phyloP scores from a whole-genome alignment of 345 rosid genomes.

The Eutrema japonicum region DNA sequence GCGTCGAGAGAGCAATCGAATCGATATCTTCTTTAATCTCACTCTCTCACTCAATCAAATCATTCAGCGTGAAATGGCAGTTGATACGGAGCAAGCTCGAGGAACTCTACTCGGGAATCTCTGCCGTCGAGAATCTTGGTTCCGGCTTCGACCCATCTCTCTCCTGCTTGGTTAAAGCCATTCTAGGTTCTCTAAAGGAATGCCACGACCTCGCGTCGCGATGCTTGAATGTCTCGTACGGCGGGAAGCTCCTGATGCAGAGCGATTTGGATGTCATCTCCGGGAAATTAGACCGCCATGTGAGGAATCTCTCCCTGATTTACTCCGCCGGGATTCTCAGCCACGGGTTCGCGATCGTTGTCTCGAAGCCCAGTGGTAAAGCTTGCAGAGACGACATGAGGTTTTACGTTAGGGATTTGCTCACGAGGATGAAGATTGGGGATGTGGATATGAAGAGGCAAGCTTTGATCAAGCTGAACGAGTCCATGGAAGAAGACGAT shows the following conservation, averaged over 20 bases:
- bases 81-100: slow-evolving; percentile 65
- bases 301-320: slow-evolving; percentile 60
- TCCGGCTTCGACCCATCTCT: slow-evolving; percentile 50
- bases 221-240: slow-evolving; percentile 69
- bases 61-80: slow-evolving; percentile 76
- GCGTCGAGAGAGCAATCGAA: slow-evolving; percentile 43
- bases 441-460: slow-evolving; percentile 78
- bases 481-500: slow-evolving; percentile 58
- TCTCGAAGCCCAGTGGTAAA: slow-evolving; percentile 64
- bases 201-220: slow-evolving; percentile 65
- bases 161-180: slow-evolving; percentile 49
- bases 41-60: slow-evolving; percentile 58
- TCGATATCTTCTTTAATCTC: slow-evolving; percentile 57
- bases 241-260: slow-evolving; percentile 97
- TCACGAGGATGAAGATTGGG: slow-evolving; percentile 90
- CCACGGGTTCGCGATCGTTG: slow-evolving; percentile 74
- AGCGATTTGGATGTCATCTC: slow-evolving; percentile 79
- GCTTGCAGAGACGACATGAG: slow-evolving; percentile 82
- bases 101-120: slow-evolving; percentile 56
- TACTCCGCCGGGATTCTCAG: slow-evolving; percentile 63
- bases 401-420: slow-evolving; percentile 72
- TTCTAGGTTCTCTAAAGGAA: slow-evolving; percentile 49
- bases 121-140: slow-evolving; percentile 54
- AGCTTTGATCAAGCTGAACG: slow-evolving; percentile 61
- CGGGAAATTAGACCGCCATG: slow-evolving; percentile 55